phyloP scores from a whole-genome alignment of 176 grass and related monocot genomes.

The Zoysia pacifica region DNA sequence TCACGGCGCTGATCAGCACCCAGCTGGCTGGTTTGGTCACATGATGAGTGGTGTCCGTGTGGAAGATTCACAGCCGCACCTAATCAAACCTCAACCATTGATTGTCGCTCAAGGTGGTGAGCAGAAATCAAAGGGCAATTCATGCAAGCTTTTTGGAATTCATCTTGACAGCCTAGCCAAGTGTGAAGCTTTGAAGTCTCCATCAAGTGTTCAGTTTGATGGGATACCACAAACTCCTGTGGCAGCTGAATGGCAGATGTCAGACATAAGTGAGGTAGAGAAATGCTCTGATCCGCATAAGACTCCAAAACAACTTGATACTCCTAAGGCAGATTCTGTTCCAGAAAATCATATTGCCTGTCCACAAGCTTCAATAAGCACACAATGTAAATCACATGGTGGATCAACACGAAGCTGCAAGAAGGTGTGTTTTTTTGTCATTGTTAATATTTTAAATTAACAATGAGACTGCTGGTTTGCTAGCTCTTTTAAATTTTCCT shows the following conservation, averaged over 20 bases:
- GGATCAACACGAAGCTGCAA: conserved; percentile 83
- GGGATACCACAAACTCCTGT: conserved; percentile 22
- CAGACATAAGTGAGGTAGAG: conserved; percentile 35
- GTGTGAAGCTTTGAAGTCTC: conserved; percentile 46
- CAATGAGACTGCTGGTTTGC: too few species aligned
- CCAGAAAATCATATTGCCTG: conserved; percentile 38
- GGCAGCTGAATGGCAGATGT: conserved; percentile 32
- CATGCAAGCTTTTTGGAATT: conserved; percentile 76
- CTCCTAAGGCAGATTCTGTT: conserved; percentile 35
- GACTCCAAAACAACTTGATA: conserved; percentile 33
- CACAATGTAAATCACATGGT: conserved; percentile 51
- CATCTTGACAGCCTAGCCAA: conserved; percentile 50
- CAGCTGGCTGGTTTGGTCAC: conserved; percentile 54
- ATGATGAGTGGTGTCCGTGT: conserved; percentile 34
- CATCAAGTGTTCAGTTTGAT: conserved; percentile 44
- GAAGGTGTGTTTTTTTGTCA: conserved; percentile 62
- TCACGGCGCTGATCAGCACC: conserved; percentile 41
- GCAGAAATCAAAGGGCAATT: conserved; percentile 49
- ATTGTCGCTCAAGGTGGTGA: conserved; percentile 46
- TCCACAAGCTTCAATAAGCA: conserved; percentile 49
- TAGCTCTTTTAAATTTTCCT: background rate
- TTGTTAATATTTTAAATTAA: background rate
- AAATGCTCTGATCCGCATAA: conserved; percentile 47
- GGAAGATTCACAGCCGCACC: conserved; percentile 32
- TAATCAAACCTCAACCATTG: conserved; percentile 60